Percentiles rank a stretch among this genome's conserved stretches.
Evolutionary conservation across 257 asterid genomes (phyloP).

Genomic region (Solanum neorickii): DNA sequence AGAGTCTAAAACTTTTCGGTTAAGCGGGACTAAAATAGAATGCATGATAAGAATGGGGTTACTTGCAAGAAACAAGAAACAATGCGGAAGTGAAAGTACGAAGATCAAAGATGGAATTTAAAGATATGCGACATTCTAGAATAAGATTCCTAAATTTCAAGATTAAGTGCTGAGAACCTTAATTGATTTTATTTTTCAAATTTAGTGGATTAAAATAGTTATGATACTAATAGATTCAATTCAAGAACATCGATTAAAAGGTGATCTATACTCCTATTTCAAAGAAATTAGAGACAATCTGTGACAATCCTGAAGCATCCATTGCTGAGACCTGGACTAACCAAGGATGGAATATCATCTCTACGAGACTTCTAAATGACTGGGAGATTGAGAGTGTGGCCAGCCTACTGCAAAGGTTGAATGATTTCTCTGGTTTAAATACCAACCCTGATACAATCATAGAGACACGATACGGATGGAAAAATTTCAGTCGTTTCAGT

Average conservation of each 20-base stretch:
- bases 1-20: neutral
- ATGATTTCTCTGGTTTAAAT: too few relatives aligned
- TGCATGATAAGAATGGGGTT: neutral
- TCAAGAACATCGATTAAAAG: neutral
- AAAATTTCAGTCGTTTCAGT: too few relatives aligned
- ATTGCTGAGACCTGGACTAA: too few relatives aligned
- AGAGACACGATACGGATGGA: too few relatives aligned
- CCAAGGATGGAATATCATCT: too few relatives aligned
- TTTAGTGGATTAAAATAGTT: neutral
- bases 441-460: too few relatives aligned
- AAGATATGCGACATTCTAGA: neutral
- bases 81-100: neutral
- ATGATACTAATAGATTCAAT: neutral
- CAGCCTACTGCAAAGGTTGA: too few relatives aligned
- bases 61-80: neutral
- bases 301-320: too few relatives aligned
- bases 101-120: neutral
- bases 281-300: neutral
- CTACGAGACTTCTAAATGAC: too few relatives aligned
- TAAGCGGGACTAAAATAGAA: neutral
- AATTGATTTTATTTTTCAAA: neutral
- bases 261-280: neutral
- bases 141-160: neutral
- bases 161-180: neutral
- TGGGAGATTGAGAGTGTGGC: too few relatives aligned